Base-by-base conservation (phyloP, 345 rosid species). In the Syzygium aromaticum region DNA sequence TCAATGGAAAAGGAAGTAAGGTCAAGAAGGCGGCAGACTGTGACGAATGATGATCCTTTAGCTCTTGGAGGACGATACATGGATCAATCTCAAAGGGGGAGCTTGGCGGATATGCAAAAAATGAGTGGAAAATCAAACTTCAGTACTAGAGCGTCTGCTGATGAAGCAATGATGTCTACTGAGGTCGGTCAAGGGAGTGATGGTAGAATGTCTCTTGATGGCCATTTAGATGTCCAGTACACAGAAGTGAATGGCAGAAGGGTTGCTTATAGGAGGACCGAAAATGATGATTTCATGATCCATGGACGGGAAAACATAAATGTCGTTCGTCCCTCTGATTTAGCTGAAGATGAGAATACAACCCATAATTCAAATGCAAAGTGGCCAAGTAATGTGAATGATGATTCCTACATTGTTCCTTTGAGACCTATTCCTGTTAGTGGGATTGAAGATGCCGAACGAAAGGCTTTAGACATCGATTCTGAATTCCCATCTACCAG, bases 331-430 rank as follows among this genome's bases (percentile, higher is more conserved):
- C 86, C 91, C 67, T 91, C 95, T 84, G 94, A 91, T 92, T 88
- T 90, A 84, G 90, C 92, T 56, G 92, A 94, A 67, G 52, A 91
- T 88, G 96, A 93, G 88, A 89, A 84, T 87, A 89, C 90, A 88
- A 90, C 91, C 86, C 88, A 88, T 59, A 86, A 90, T 88, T 63
- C 89, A 52, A 92, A 93, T 86, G 88, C 87, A 88, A 92, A 91
- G 88, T 92, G 94, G 87, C 92, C 96, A 12, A 59, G 88, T 61
- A 91, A 91, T 91, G 91, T 92, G 90, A 89, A 91, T 88, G 98
- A 94, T 91, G 98, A 94, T 90, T 96, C 98, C 90, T 94, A 94
- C 89, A 91, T 98, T n/a, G 95, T 95, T 90, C 89, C 96, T 10
- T 87, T 90, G 77, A 91, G 95, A 86, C 92, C 96, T 88, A 56